Percentiles rank a stretch among this genome's conserved stretches.
Conservation (phyloP, 495 filamentous ascomycete species). For the Aspergillus asperescens region DNA sequence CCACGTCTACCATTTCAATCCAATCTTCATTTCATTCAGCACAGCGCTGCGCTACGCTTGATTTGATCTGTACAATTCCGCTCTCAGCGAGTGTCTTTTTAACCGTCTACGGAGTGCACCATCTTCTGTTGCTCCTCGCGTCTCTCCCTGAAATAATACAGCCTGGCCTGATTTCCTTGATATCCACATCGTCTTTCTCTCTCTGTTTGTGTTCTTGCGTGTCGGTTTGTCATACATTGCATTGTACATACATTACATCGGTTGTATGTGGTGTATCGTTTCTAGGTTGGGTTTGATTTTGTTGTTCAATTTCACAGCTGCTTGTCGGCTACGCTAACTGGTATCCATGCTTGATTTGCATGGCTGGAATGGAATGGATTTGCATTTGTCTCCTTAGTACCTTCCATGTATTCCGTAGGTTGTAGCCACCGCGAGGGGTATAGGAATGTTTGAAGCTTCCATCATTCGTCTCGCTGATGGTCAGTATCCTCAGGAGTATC, state of each 20-base stretch:
- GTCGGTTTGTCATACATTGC: background rate
- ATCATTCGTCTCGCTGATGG: too few relatives aligned
- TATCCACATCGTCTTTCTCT: background rate
- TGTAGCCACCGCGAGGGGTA: too few relatives aligned
- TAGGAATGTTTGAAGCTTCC: too few relatives aligned
- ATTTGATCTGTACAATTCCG: background rate
- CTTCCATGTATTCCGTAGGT: background rate
- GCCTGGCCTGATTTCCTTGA: conserved; percentile 2
- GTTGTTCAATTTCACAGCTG: background rate
- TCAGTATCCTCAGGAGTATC: too few relatives aligned
- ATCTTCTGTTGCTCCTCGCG: background rate
- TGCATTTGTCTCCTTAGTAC: background rate
- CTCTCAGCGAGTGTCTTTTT: background rate
- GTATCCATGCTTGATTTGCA: conserved; percentile 7
- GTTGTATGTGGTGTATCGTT: conserved; percentile 2
- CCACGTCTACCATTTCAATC: background rate
- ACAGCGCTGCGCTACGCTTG: background rate
- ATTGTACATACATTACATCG: conserved; percentile 2
- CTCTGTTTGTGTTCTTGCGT: too few relatives aligned
- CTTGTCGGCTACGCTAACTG: background rate
- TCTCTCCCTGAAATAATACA: conserved; percentile 8
- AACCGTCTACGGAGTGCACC: background rate
- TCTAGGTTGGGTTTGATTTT: background rate
- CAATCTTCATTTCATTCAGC: background rate
- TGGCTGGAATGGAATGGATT: background rate